These are phyloP conservation scores for Syncephalastrum sp. DNA, from an alignment of 371 early-diverging fungal genomes.

Conservation along the genomic window DNA sequence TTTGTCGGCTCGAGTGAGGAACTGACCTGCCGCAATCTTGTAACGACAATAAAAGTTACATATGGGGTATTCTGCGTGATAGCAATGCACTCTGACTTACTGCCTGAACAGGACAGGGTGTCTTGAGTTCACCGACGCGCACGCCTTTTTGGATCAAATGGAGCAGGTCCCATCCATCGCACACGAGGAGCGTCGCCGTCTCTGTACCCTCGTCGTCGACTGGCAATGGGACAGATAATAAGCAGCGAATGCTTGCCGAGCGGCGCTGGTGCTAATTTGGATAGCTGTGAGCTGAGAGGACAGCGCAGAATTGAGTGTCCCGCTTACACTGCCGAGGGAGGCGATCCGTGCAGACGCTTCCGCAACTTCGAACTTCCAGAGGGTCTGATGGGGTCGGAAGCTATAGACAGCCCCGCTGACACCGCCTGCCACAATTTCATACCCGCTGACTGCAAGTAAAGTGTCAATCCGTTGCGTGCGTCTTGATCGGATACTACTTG, in stretches of 20 bases:
- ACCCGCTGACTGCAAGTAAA: conserved; percentile 27
- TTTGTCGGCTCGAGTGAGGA: conserved; percentile 17
- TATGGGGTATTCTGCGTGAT: neutral
- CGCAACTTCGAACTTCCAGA: conserved; percentile 45
- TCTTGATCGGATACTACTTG: conserved; percentile 10
- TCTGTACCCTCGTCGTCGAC: too few relatives aligned
- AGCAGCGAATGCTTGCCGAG: conserved; percentile 26
- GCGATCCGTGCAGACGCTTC: conserved; percentile 38
- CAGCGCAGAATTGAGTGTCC: neutral
- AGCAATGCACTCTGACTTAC: conserved; percentile 22
- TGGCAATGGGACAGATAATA: conserved; percentile 20
- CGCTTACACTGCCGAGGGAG: conserved; percentile 22
- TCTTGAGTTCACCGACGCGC: conserved; percentile 23
- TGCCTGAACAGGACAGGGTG: conserved; percentile 37
- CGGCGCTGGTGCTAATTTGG: conserved; percentile 1
- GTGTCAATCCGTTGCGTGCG: neutral
- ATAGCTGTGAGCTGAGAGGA: neutral
- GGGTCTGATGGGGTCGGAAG: conserved; percentile 41
- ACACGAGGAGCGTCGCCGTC: conserved; percentile 39
- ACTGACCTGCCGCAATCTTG: conserved; percentile 47
- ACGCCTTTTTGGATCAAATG: conserved; percentile 41
- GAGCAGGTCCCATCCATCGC: conserved; percentile 43
- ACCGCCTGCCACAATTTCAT: conserved; percentile 48
- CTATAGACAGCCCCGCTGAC: conserved; percentile 40
- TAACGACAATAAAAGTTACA: neutral